These are phyloP conservation scores for Eleusine indica DNA, from an alignment of 176 grass and related monocot species.

Conservation along the genomic window DNA sequence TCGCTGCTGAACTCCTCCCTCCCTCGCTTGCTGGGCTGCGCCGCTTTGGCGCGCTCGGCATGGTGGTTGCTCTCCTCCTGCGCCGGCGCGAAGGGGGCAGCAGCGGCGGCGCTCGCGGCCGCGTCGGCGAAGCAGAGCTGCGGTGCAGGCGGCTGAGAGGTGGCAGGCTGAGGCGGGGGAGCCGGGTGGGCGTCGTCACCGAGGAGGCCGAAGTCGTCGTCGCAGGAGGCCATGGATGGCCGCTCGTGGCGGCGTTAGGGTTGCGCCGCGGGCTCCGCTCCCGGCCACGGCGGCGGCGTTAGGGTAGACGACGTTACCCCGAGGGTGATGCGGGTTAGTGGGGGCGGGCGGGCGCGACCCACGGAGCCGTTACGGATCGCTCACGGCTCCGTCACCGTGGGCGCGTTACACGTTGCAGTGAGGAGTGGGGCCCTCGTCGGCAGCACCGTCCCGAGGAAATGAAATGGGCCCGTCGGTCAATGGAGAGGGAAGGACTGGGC, in stretches of 20 bases:
- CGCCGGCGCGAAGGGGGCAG: slow-evolving; percentile 40
- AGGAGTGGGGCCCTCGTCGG: slow-evolving; percentile 13
- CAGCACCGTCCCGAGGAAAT: not conserved
- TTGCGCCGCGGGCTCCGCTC: slow-evolving; percentile 53
- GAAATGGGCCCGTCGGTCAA: slow-evolving; percentile 27
- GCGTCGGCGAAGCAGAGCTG: slow-evolving; percentile 51
- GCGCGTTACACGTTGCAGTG: slow-evolving; percentile 38
- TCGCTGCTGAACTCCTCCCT: slow-evolving; percentile 84
- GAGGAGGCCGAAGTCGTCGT: slow-evolving; percentile 84
- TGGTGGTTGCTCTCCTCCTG: slow-evolving; percentile 63
- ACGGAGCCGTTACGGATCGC: slow-evolving; percentile 53
- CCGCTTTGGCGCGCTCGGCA: slow-evolving; percentile 47
- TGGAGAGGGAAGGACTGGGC: not conserved
- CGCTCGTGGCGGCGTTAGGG: slow-evolving; percentile 69
- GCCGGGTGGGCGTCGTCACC: slow-evolving; percentile 51
- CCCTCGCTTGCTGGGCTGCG: slow-evolving; percentile 50
- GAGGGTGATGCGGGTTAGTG: slow-evolving; percentile 17
- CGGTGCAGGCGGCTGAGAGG: slow-evolving; percentile 38
- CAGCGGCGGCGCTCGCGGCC: not conserved
- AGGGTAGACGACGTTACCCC: slow-evolving; percentile 62
- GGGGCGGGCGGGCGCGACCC: slow-evolving; percentile 17
- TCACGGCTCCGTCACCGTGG: slow-evolving; percentile 59
- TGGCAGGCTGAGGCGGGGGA: slow-evolving; percentile 31
- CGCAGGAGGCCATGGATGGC: slow-evolving; percentile 86
- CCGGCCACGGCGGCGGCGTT: slow-evolving; percentile 55